These are phyloP conservation scores for Ciborinia camelliae DNA, from an alignment of 2,329 filamentous ascomycete species.

Conservation along the genomic window DNA sequence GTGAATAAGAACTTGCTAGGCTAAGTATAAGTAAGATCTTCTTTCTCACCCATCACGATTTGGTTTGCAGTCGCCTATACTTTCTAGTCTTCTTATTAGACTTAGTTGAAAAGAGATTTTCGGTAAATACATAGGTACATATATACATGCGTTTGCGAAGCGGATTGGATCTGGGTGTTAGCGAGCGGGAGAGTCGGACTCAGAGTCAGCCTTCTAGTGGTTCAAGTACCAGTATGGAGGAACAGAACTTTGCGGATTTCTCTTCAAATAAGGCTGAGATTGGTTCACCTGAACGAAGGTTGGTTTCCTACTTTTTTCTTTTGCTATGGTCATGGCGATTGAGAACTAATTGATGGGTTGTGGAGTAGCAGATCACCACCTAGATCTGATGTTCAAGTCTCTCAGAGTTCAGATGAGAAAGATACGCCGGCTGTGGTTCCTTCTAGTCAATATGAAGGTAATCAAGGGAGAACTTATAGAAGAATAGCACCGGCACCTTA, in stretches of 20 bases:
- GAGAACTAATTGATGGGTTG: neutral
- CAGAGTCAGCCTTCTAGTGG: neutral
- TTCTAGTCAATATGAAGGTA: neutral
- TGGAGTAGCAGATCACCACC: neutral
- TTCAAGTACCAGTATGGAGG: conserved; percentile 5
- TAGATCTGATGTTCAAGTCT: neutral
- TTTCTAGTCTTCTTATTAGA: neutral
- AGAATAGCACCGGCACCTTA: neutral
- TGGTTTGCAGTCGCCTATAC: neutral
- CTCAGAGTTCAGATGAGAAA: neutral
- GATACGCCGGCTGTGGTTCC: too few relatives aligned
- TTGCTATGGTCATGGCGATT: neutral
- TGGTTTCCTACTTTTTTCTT: neutral
- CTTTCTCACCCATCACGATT: neutral
- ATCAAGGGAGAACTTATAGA: neutral
- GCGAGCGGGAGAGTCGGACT: neutral
- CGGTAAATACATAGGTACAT: neutral
- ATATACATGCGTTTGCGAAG: conserved; percentile 24
- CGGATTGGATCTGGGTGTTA: conserved; percentile 8
- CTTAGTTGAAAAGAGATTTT: neutral
- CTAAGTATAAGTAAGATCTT: conserved; percentile 8
- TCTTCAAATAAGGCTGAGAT: conserved; percentile 4
- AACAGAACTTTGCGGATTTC: neutral
- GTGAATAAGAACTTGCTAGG: neutral
- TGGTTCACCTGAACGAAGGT: conserved; percentile 9